Base-by-base conservation (phyloP, 192 early-diverging fungal genomes). In the Rhizophagus prolifer region DNA sequence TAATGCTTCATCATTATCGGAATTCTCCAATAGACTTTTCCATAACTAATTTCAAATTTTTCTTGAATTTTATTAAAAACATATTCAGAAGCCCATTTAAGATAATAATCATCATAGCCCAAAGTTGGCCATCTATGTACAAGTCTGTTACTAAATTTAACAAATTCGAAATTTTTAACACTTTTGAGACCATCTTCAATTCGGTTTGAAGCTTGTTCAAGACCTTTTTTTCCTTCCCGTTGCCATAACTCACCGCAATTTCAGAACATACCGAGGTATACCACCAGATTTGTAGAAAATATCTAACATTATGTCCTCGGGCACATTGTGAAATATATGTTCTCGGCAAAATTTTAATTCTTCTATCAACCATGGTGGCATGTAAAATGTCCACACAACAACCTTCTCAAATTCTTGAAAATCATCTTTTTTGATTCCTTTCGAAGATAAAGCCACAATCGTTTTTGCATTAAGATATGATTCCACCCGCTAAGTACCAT, bases 341-440 rank as follows among this genome's bases (percentile, higher is more conserved):
- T 70, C 16, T 16, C 25, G 21, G 46, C 69, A 70, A 70, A 70
- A 16, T 70, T 10, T 46, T 9, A 50, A 47, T 14, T 70, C 69
- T 0, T 70, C 23, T 47, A 70, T 19, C 3, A 25, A 54, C 69
- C 46, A 70, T 6, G 69, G 46, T 12, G 10, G 1, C 9, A 70
- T 70, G n/a, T 26, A 54, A 70, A 70, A 70, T 50, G 21, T 70
- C 23, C 9, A 12, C 12, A 70, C 69, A 13, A 70, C 3, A 10
- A 25, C 7, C 10, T 70, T 70, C 16, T 54, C 46, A 21, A 70
- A 70, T 47, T 54, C 69, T 47, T 70, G 69, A 50, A 70, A 70
- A 54, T 70, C 46, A 12, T 70, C 21, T 26, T 30, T 70, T 5
- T 13, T 30, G 26, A 28, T 54, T 0, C 25, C 28, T 70, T 47